Base-by-base conservation (phyloP, 805 yeast genomes). In the Hanseniaspora valbyensis region DNA sequence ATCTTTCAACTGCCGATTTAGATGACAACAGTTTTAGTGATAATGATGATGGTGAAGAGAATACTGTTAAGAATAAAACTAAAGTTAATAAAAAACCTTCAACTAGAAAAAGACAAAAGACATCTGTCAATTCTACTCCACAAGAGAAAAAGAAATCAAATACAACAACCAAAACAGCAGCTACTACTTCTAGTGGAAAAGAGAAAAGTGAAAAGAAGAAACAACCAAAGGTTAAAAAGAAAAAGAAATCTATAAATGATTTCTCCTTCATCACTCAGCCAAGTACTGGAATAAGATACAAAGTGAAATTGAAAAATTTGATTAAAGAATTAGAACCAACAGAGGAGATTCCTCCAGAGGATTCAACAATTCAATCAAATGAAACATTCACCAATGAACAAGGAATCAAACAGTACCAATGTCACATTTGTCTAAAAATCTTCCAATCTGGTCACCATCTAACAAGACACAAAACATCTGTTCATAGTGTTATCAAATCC, bases 401-500 rank as follows among this genome's bases (percentile, higher is more conserved):
- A 43, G 68, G 68, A 13, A 24, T 34, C 13, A 65, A 64, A 54
- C 59, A 62, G 24, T 65, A 65, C 42, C 59, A 63, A 22, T 65
- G 69, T 45, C 64, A 61, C 51, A 66, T 61, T 45, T 65, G 69
- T 56, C 59, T 59, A 29, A 58, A 67, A 42, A 65, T 64, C 50
- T 65, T 65, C 45, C 63, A 67, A 1, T 64, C 68, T 1, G 69
- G 69, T 5, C 69, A 65, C 50, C 69, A 65, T 54, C 54, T 65
- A 25, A 65, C 69, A 33, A 61, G 69, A 44, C 69, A 65, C 52
- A 65, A 65, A 53, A 65, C 65, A 48, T 64, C 68, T 3, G 69
- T 65, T 26, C 69, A 65, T 54, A 64, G 67, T 2, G 67, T 67
- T n/a, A 66, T 64, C 44, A 65, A 65, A 49, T 66, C 68, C 1